Conservation (phyloP, 2,329 filamentous ascomycete genomes). For the Thielaviopsis euricoi region DNA sequence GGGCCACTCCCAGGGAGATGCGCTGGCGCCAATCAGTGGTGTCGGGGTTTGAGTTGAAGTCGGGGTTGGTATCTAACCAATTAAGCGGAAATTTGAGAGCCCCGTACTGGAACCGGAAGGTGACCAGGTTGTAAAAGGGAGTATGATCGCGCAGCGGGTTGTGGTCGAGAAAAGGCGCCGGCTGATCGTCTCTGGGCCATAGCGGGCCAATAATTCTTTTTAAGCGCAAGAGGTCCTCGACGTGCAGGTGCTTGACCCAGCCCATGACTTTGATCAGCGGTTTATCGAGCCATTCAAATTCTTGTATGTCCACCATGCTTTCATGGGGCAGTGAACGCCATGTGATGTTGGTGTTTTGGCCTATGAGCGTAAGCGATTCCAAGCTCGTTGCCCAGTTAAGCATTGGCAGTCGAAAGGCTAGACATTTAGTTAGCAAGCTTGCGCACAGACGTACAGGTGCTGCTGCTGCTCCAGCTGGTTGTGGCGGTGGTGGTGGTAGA, state of each 20-base stretch:
- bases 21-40: slow-evolving; percentile 14
- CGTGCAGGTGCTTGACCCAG: slow-evolving; percentile 11
- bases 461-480: no score
- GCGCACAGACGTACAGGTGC: no score
- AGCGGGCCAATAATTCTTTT: slow-evolving; percentile 13
- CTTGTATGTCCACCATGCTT: slow-evolving; percentile 12
- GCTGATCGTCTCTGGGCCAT: slow-evolving; percentile 13
- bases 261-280: slow-evolving; percentile 11
- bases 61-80: slow-evolving; percentile 13
- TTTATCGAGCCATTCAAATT: slow-evolving; percentile 11
- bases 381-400: slow-evolving; percentile 13
- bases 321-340: slow-evolving; percentile 15
- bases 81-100: slow-evolving; percentile 14
- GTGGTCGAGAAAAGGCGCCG: slow-evolving; percentile 7
- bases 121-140: slow-evolving; percentile 10
- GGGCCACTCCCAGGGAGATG: slow-evolving; percentile 14
- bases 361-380: slow-evolving; percentile 12
- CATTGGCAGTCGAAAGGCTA: slow-evolving; percentile 12
- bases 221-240: slow-evolving; percentile 14
- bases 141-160: background rate
- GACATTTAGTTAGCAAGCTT: background rate
- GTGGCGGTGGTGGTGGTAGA: no score
- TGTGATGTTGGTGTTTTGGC: slow-evolving; percentile 13
- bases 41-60: slow-evolving; percentile 14
- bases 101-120: slow-evolving; percentile 13